Evolutionary conservation across 352 stramenopile species (phyloP).

Genomic region (Phytophthora litchii): DNA sequence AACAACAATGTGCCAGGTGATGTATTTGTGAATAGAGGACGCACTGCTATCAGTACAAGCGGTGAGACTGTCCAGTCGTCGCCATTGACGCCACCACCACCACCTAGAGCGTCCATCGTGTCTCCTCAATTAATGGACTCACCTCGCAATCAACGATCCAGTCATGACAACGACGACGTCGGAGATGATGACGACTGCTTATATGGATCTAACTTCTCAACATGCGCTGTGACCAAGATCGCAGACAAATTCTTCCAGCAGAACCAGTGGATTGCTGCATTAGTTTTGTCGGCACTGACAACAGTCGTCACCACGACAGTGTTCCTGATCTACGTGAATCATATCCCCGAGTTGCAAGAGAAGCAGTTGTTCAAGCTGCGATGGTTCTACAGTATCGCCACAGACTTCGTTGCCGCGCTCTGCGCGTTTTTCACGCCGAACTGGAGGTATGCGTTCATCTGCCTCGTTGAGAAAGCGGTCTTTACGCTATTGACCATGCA

Average conservation of each 20-base stretch:
- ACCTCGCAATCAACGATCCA: conserved; percentile 8
- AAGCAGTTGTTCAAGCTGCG: conserved; percentile 64
- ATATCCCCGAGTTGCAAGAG: conserved; percentile 48
- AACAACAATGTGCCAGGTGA: background rate
- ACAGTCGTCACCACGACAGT: conserved; percentile 42
- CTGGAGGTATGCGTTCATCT: conserved; percentile 70
- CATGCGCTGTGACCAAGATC: conserved; percentile 41
- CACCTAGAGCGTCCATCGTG: conserved; percentile 8
- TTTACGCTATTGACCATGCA: conserved; percentile 74
- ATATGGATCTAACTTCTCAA: conserved; percentile 34
- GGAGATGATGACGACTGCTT: conserved; percentile 28
- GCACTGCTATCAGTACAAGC: conserved; percentile 32
- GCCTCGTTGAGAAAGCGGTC: conserved; percentile 67
- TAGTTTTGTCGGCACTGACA: conserved; percentile 40
- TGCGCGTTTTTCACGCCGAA: conserved; percentile 67
- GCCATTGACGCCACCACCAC: conserved; percentile 11
- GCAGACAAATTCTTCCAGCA: conserved; percentile 44
- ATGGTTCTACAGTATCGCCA: conserved; percentile 63
- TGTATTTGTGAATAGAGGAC: conserved; percentile 20
- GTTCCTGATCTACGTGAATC: conserved; percentile 48
- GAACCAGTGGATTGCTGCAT: conserved; percentile 58
- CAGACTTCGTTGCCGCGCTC: conserved; percentile 62
- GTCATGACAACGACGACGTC: conserved; percentile 18
- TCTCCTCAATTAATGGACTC: conserved; percentile 15
- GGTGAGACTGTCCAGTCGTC: conserved; percentile 31